Percentiles rank a stretch among this genome's conserved stretches.
These are phyloP conservation scores for Chlorella sp. DNA, from an alignment of 139 green algal species.

Conservation along the genomic window DNA sequence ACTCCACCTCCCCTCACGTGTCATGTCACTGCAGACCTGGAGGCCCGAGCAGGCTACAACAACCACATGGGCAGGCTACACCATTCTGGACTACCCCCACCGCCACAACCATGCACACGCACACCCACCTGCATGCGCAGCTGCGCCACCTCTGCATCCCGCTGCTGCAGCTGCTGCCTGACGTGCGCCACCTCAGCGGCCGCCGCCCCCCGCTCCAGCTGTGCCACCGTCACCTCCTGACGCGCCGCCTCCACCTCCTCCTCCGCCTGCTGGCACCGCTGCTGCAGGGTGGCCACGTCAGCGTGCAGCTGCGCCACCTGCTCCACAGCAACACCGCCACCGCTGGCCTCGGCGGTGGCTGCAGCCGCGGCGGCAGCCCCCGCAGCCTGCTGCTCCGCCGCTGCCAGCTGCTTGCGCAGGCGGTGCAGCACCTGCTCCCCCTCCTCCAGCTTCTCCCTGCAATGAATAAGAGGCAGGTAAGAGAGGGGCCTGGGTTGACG, in stretches of 20 bases:
- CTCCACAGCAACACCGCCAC: not conserved
- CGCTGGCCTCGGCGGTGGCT: not conserved
- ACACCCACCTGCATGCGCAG: constrained; percentile 18
- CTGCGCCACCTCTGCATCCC: constrained; percentile 28
- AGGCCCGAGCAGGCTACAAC: too few species aligned
- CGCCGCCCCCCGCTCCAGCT: not conserved
- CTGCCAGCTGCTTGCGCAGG: constrained; percentile 15
- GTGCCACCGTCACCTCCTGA: not conserved
- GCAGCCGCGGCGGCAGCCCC: not conserved
- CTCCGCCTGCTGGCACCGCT: constrained; percentile 8
- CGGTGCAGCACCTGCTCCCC: not conserved
- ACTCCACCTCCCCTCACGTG: too few species aligned
- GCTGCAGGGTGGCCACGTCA: not conserved
- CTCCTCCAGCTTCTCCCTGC: constrained; percentile 25
- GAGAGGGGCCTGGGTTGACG: not conserved
- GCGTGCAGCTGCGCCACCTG: not conserved
- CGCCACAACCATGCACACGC: too few species aligned
- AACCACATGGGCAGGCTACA: too few species aligned
- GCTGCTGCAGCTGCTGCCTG: constrained; percentile 20
- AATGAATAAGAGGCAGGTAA: not conserved
- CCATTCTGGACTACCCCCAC: too few species aligned
- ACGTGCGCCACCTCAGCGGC: not conserved
- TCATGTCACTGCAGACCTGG: too few species aligned
- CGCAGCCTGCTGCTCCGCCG: not conserved
- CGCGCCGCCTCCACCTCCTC: not conserved